Percentiles rank a stretch among this genome's conserved stretches.
Evolutionary conservation across 2,329 filamentous ascomycete genomes (phyloP).

Genomic region (Coniochaeta prunicola): DNA sequence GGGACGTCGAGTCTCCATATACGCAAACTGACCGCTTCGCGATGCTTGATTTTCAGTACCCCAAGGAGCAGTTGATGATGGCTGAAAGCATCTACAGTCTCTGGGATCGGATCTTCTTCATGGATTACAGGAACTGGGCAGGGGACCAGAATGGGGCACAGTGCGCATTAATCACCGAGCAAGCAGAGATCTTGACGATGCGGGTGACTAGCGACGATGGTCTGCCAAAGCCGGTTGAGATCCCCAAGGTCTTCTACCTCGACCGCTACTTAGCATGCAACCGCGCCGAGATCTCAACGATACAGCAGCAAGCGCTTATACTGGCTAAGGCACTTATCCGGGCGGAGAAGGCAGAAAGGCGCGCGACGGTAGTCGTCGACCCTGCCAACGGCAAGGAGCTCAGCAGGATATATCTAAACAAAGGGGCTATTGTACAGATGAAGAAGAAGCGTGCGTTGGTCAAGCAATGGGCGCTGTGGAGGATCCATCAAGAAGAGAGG

Average conservation of each 20-base stretch:
- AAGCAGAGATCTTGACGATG: conserved; percentile 13
- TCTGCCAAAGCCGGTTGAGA: conserved; percentile 9
- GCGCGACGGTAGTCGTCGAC: conserved; percentile 7
- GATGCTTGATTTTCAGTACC: conserved; percentile 9
- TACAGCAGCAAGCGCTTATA: conserved; percentile 8
- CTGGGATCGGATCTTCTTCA: conserved; percentile 12
- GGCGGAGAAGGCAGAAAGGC: conserved; percentile 5
- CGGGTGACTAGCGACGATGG: conserved; percentile 8
- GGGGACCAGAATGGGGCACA: conserved; percentile 4
- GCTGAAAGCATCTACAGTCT: conserved; percentile 11
- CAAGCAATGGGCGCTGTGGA: background rate
- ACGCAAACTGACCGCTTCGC: conserved; percentile 4
- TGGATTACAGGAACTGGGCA: conserved; percentile 7
- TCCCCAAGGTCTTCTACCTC: conserved; percentile 16
- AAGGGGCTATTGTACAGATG: conserved; percentile 7
- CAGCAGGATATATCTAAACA: conserved; percentile 9
- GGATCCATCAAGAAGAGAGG: background rate
- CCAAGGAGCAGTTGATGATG: conserved; percentile 4
- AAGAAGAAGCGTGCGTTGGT: conserved; percentile 5
- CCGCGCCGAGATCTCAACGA: conserved; percentile 4
- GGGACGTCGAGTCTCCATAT: background rate
- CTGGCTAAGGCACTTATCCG: conserved; percentile 6
- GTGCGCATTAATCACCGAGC: conserved; percentile 10
- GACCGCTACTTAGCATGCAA: conserved; percentile 14
- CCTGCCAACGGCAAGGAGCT: conserved; percentile 6